Percentiles rank a stretch among this genome's conserved stretches.
These are phyloP conservation scores for Ophiostoma ips DNA, from an alignment of 2,329 filamentous ascomycete genomes.

Conservation along the genomic window DNA sequence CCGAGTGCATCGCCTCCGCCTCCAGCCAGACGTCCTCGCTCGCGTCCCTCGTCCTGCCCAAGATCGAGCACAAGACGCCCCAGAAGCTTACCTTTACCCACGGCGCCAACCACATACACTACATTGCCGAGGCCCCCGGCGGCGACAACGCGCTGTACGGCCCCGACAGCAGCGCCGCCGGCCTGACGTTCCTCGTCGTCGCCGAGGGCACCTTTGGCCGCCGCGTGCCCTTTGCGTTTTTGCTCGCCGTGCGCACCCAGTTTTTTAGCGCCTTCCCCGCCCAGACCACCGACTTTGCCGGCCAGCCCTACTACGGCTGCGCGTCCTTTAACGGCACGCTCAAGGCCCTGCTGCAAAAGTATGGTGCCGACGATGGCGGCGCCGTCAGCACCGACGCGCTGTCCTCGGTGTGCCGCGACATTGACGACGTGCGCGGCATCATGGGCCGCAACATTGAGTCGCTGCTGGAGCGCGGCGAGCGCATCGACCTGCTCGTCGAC, in stretches of 20 bases:
- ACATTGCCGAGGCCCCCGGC: conserved; percentile 71
- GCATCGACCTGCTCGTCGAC: conserved; percentile 85
- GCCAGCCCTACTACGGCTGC: conserved; percentile 78
- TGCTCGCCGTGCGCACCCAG: conserved; percentile 77
- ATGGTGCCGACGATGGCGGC: conserved; percentile 51
- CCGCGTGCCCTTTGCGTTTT: conserved; percentile 82
- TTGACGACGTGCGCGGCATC: conserved; percentile 81
- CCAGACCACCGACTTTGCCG: conserved; percentile 54
- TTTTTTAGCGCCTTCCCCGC: conserved; percentile 63
- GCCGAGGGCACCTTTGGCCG: conserved; percentile 69
- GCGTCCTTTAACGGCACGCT: conserved; percentile 74
- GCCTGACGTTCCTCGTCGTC: conserved; percentile 84
- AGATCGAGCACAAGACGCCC: conserved; percentile 66
- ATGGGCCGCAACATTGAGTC: conserved; percentile 95
- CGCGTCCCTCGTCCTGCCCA: conserved; percentile 86
- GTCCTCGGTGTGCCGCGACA: conserved; percentile 70
- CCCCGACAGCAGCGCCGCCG: conserved; percentile 41
- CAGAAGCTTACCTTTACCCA: conserved; percentile 94
- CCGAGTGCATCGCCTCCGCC: conserved; percentile 81
- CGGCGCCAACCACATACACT: conserved; percentile 85
- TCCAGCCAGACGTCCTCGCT: conserved; percentile 73
- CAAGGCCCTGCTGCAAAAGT: conserved; percentile 66
- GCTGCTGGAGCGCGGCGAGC: conserved; percentile 76
- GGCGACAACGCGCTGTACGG: conserved; percentile 43
- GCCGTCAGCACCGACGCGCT: conserved; percentile 59